These are phyloP conservation scores for Fusarium sp. DNA, from an alignment of 2,329 filamentous ascomycete genomes.

Conservation along the genomic window DNA sequence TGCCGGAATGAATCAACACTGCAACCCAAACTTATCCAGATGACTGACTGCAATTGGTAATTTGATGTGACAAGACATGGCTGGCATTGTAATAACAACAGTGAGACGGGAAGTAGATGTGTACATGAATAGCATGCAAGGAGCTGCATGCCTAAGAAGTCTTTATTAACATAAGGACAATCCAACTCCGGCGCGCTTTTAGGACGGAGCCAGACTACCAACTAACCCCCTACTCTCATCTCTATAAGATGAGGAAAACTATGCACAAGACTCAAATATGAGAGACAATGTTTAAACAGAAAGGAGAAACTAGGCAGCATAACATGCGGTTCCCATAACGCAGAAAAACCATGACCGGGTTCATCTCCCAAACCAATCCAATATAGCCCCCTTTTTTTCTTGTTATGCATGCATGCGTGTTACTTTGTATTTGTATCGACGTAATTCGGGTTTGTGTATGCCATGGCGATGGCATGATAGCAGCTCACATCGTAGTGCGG, in stretches of 20 bases:
- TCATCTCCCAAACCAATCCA: slow-evolving; percentile 35
- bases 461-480: slow-evolving; percentile 17
- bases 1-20: slow-evolving; percentile 50
- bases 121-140: slow-evolving; percentile 32
- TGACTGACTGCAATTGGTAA: slow-evolving; percentile 1
- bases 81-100: background rate
- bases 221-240: slow-evolving; percentile 15
- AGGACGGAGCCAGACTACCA: slow-evolving; percentile 2
- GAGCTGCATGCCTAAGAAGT: slow-evolving; percentile 35
- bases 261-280: slow-evolving; percentile 16
- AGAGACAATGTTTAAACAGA: slow-evolving; percentile 10
- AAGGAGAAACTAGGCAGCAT: slow-evolving; percentile 4
- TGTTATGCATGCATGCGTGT: slow-evolving; percentile 27
- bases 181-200: slow-evolving; percentile 13
- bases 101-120: background rate
- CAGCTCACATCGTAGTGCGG: slow-evolving; percentile 2
- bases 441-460: slow-evolving; percentile 20
- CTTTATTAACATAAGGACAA: slow-evolving; percentile 40
- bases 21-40: slow-evolving; percentile 11
- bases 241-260: slow-evolving; percentile 13
- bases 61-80: background rate
- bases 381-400: slow-evolving; percentile 31
- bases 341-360: slow-evolving; percentile 32
- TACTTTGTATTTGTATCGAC: slow-evolving; percentile 15
- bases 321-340: slow-evolving; percentile 15